A percentile compares a stretch with the other conserved stretches of the same genome.
Evolutionary conservation across 345 rosid species (phyloP).

Genomic region (Eucalyptus viminalis): DNA sequence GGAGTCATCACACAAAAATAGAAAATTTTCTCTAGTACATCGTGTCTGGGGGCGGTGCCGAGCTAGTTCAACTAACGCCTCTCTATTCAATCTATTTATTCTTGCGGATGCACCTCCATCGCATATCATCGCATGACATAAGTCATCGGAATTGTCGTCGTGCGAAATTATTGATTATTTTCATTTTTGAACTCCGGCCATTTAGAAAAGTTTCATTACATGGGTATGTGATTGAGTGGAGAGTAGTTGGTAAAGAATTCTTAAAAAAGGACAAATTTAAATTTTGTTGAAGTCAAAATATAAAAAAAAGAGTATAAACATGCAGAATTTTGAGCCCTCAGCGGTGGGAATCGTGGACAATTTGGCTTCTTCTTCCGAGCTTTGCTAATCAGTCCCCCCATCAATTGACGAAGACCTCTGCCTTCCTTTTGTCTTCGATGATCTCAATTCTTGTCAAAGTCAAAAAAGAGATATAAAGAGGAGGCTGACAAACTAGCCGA

Average conservation of each 20-base stretch:
- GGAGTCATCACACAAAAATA: not conserved
- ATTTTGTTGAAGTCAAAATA: not conserved
- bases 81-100: not conserved
- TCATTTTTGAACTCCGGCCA: not conserved
- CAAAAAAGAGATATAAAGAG: not conserved
- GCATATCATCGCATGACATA: not conserved
- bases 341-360: not conserved
- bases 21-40: not conserved
- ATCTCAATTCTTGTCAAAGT: not conserved
- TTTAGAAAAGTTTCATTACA: not conserved
- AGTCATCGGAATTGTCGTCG: rapidly evolving
- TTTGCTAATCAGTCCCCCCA: not conserved
- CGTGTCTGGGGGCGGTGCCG: not conserved
- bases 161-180: too few relatives aligned
- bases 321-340: not conserved
- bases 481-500: not conserved
- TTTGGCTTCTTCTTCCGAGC: not conserved
- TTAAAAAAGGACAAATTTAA: rapidly evolving
- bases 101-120: not conserved
- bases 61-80: not conserved
- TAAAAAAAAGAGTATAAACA: not conserved
- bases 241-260: not conserved
- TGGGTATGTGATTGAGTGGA: rapidly evolving
- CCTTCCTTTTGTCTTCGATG: not conserved
- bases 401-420: not conserved